Base-by-base conservation (phyloP, 2,329 filamentous ascomycete genomes). In the Aureobasidium vineae region DNA sequence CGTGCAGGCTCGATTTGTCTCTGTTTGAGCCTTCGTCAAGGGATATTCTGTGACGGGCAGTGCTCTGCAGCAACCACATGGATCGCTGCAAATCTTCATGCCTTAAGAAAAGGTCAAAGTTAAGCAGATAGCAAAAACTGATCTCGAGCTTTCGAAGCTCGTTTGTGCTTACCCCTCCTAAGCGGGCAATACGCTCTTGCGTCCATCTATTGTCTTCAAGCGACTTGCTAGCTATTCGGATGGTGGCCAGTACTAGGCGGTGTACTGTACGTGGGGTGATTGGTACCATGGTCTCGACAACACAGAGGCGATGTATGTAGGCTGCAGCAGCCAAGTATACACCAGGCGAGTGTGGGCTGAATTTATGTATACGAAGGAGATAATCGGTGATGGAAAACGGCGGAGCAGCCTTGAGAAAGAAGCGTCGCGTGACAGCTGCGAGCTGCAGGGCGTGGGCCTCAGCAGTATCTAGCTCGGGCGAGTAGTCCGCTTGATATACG, bases 161-260 rank as follows among this genome's bases (percentile, higher is more conserved):
- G 21, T 82, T 80, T 74, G 91, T 90, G 73, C 86, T 91, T 19
- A 98, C 92, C 21, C 94, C 94, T 47, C 95, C 94, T 1, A 98
- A 93, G 70, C 88, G 90, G 21, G 94, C 88, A 70, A 97, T 88
- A 65, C 92, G 89, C 68, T 84, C 84, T 78, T 97, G 94, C 10
- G 91, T 86, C 79, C 96, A 97, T 71, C 89, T 90, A 64, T 94
- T 84, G 76, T 98, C 94, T 77, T 99, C 94, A 19, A 97, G 80
- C 0, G 92, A 91, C 79, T 98, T 99, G 85, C 93, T 95, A 16
- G 94, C 92, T 3, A 97, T 90, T 41, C 93, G 83, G 63, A 97
- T 82, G 7, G 90, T 91, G 0, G 92, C 93, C 19, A 99, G 84
- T 38, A 96, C 83, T 10, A 98, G 81, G 2, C 95, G 87, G 76